phyloP scores from a whole-genome alignment of 768 basidiomycete genomes.

The Xerocomus brunneocitrinus region DNA sequence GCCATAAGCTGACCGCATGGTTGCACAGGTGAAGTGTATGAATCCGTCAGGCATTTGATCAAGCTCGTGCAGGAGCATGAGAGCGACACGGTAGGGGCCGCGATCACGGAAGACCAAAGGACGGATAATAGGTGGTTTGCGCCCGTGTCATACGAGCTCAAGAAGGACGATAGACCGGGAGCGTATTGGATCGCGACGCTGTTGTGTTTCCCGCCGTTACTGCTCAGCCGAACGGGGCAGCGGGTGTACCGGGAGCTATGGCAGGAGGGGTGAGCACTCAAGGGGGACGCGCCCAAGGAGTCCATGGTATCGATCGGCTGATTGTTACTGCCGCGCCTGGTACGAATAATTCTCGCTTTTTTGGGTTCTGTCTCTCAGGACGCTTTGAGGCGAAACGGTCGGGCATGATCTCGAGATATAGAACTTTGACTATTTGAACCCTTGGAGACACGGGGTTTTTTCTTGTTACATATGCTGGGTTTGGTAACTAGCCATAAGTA shows the following conservation, averaged over 20 bases:
- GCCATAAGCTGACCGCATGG: not conserved
- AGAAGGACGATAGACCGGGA: not conserved
- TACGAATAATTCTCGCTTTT: too few relatives aligned
- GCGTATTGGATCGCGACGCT: slow-evolving; percentile 9
- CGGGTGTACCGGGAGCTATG: not conserved
- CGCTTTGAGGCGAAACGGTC: too few relatives aligned
- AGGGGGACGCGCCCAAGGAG: not conserved
- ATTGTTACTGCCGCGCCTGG: too few relatives aligned
- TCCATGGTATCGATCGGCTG: too few relatives aligned
- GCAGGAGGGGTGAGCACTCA: not conserved
- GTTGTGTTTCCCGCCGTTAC: slow-evolving; percentile 1
- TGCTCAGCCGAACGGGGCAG: not conserved
- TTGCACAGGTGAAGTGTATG: slow-evolving; percentile 22
- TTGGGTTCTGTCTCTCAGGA: too few relatives aligned
- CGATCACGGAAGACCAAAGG: not conserved
- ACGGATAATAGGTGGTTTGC: slow-evolving; percentile 7
- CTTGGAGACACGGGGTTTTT: too few relatives aligned
- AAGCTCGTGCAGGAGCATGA: slow-evolving; percentile 14
- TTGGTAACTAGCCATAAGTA: too few relatives aligned
- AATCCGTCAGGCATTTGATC: slow-evolving; percentile 21
- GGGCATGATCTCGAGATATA: too few relatives aligned
- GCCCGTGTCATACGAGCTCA: slow-evolving; percentile 12
- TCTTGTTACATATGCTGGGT: too few relatives aligned
- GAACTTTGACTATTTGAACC: too few relatives aligned
- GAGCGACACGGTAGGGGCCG: not conserved